Base-by-base conservation (phyloP, 2,329 filamentous ascomycete genomes). In the Diaporthe helianthi region DNA sequence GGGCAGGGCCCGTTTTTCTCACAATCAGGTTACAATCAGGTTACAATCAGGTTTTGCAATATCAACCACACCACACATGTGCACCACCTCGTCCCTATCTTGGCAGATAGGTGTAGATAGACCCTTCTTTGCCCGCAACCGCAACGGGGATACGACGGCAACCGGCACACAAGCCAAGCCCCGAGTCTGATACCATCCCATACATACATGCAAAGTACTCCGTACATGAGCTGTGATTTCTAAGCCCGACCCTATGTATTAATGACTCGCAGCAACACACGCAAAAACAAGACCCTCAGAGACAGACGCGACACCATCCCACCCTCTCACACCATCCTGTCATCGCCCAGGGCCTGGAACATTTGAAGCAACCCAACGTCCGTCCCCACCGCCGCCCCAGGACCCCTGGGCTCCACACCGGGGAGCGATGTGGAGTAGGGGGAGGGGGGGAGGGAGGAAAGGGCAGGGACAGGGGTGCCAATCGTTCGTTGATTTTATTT, bases 61-160 rank as follows among this genome's bases (percentile, higher is more conserved):
- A 58, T 58, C 31, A 31, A 67, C 64, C 15, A 67, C 65, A 67
- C 67, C n/a, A n/a, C n/a, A n/a, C n/a, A n/a, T n/a, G n/a, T n/a
- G n/a, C n/a, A n/a, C n/a, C 41, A 24, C 13, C 33, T 53, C 22
- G 15, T 60, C 65, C n/a, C 55, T 29, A 41, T 41, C 36, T 38
- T 38, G 36, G 24, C 13, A 41, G 38, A 38, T 15, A 38, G n/a
- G n/a, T n/a, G n/a, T n/a, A n/a, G 7, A 8, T 22, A 31, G 26
- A 9, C 10, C 17, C 15, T 26, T 12, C 24, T 41, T 26, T n/a
- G 44, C 19, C 8, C 38, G 38, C 10, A 31, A 55, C 52, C 52
- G 15, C 29, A 47, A 53, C 64, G 64, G 64, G n/a, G 31, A 58
- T 58, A 58, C 41, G 41, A 49, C 64, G 22, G 29, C 64, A 66